Conservation (phyloP, 441 rosid genomes). For the Gossypium davidsonii region DNA sequence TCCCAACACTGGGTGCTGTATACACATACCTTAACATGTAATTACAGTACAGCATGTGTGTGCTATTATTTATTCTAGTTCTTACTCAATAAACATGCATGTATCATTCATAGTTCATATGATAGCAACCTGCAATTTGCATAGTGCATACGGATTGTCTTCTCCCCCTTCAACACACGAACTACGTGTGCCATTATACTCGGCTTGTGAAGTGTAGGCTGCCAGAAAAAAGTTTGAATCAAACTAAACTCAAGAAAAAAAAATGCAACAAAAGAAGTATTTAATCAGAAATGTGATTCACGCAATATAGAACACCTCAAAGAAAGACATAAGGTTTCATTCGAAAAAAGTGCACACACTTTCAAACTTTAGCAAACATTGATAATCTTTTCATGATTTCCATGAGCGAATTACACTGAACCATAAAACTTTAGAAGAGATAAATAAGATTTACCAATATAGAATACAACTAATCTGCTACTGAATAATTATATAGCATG, state of each 20-base stretch:
- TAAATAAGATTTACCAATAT: neutral
- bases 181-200: constrained; percentile 98
- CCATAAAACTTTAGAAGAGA: neutral
- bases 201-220: constrained; percentile 99
- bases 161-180: constrained; percentile 91
- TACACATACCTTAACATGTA: neutral
- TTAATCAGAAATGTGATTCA: neutral
- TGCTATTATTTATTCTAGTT: neutral
- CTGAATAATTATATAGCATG: neutral
- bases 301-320: neutral
- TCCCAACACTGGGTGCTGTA: neutral
- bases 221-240: constrained; percentile 31
- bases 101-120: neutral
- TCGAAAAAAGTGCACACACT: neutral
- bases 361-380: neutral
- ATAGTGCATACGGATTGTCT: constrained; percentile 97
- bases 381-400: neutral
- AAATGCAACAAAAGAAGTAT: neutral
- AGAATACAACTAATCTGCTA: constrained; percentile 1
- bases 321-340: neutral
- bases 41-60: neutral
- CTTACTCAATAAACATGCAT: neutral
- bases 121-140: constrained; percentile 94
- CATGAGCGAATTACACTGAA: neutral
- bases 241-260: constrained; percentile 19